Conservation (phyloP, 495 filamentous ascomycete genomes). For the Aspergillus nanangensis region DNA sequence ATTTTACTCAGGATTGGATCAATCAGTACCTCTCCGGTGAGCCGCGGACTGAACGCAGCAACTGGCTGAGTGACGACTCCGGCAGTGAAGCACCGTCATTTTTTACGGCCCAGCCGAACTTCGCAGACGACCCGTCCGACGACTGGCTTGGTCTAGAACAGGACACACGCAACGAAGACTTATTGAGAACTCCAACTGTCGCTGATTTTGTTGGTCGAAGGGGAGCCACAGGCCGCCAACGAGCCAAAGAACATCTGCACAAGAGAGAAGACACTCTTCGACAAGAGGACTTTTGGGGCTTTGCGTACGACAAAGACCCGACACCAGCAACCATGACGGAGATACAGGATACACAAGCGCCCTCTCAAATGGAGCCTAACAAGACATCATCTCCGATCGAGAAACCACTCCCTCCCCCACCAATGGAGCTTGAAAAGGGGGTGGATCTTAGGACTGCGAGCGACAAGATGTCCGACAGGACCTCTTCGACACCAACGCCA, state of each 20-base stretch:
- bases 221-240: slow-evolving; percentile 25
- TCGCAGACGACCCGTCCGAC: slow-evolving; percentile 40
- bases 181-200: slow-evolving; percentile 40
- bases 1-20: slow-evolving; percentile 76
- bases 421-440: slow-evolving; percentile 13
- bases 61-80: slow-evolving; percentile 74
- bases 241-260: slow-evolving; percentile 42
- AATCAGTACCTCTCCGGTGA: slow-evolving; percentile 65
- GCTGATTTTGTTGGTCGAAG: slow-evolving; percentile 34
- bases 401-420: slow-evolving; percentile 45
- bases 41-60: slow-evolving; percentile 55
- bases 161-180: slow-evolving; percentile 33
- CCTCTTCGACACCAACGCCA: slow-evolving; percentile 17
- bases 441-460: slow-evolving; percentile 8
- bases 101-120: slow-evolving; percentile 38
- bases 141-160: slow-evolving; percentile 44
- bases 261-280: slow-evolving; percentile 61
- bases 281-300: slow-evolving; percentile 53
- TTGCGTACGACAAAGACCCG: slow-evolving; percentile 42
- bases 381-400: slow-evolving; percentile 26
- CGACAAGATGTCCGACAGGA: slow-evolving; percentile 14
- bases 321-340: slow-evolving; percentile 32
- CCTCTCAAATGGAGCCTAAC: slow-evolving; percentile 14
- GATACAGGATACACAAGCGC: slow-evolving; percentile 21
- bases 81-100: slow-evolving; percentile 48